Evolutionary conservation across 495 filamentous ascomycete genomes (phyloP), one percentile per base, ranked within the genome.

Genomic region (Extremus antarcticus): DNA sequence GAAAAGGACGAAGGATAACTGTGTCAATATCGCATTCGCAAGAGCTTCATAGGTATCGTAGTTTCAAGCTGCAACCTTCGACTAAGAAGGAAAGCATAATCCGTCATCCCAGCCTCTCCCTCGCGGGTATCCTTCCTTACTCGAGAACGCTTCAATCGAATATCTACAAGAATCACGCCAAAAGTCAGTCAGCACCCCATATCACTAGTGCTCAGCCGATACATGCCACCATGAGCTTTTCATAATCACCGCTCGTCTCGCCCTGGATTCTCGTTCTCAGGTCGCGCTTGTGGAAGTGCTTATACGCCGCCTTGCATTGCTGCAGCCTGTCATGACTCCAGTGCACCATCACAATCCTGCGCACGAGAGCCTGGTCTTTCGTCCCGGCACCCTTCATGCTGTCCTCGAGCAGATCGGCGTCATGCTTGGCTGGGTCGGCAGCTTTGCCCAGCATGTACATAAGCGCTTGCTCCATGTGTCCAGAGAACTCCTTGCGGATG

Each of bases 401-500:
- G 16, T 86, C 85, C 65, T 97, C 89, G 15, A 97, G 73, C 8
- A 84, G 70, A 22, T 76, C 73, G 0, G 92, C 91, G 63, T 95
- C 90, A 43, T 86, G 79, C 77, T 84, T 83, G 21, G 85, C 86
- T 49, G 84, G 85, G 63, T 97, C 87, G 11, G 79, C 70, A 3
- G 86, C 92, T 0, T 79, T 76, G n/a, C 78, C 78, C 3, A 95
- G 71, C 69, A 94, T 87, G 51, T 78, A 80, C 40, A 90, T 67
- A n/a, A 95, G 70, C 0, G 88, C 89, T 23, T 85, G 77, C 69
- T 90, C 78, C 88, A 96, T 95, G 62, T 97, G 91, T 0, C 90
- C 91, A 0, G 83, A 84, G 70, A 95, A 94, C 64, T 92, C 83
- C 71, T 77, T 83, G 50, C 78, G 75, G 41, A 96, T 77, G 50